Evolutionary conservation across 371 early-diverging fungal genomes (phyloP).

Genomic region (Thermomucor indicae-seudaticae): DNA sequence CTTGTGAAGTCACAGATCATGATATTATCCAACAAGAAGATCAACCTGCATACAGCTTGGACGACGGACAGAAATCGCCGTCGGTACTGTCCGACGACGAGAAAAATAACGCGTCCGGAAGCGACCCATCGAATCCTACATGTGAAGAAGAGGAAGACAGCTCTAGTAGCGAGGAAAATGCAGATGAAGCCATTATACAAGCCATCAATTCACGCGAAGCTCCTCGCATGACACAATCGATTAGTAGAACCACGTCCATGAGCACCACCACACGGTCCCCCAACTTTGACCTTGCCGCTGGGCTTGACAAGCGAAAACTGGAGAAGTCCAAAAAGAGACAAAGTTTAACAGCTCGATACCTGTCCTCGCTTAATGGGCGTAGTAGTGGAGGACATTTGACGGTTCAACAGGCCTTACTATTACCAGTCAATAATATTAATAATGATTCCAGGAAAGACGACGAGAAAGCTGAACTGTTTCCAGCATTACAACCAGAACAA

Average conservation of each 20-base stretch:
- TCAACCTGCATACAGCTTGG: constrained; percentile 1
- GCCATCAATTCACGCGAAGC: constrained; percentile 28
- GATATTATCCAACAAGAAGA: constrained; percentile 6
- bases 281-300: too few relatives aligned
- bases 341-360: constrained; percentile 39
- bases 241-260: constrained; percentile 28
- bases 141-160: too few relatives aligned
- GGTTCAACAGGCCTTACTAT: not conserved
- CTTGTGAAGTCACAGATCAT: constrained; percentile 31
- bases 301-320: constrained; percentile 27
- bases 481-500: not conserved
- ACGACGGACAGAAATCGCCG: constrained; percentile 17
- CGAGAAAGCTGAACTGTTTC: not conserved
- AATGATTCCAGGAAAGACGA: constrained; percentile 1
- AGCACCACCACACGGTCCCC: not conserved
- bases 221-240: constrained; percentile 27
- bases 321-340: constrained; percentile 40
- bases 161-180: constrained; percentile 36
- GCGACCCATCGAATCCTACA: constrained; percentile 2
- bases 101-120: constrained; percentile 3
- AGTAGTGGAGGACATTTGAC: too few relatives aligned
- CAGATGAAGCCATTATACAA: constrained; percentile 34
- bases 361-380: constrained; percentile 18
- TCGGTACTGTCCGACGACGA: constrained; percentile 25
- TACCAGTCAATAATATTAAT: not conserved